Conservation (phyloP, 83 land plant species). For the Diphasiastrum complanatum region DNA sequence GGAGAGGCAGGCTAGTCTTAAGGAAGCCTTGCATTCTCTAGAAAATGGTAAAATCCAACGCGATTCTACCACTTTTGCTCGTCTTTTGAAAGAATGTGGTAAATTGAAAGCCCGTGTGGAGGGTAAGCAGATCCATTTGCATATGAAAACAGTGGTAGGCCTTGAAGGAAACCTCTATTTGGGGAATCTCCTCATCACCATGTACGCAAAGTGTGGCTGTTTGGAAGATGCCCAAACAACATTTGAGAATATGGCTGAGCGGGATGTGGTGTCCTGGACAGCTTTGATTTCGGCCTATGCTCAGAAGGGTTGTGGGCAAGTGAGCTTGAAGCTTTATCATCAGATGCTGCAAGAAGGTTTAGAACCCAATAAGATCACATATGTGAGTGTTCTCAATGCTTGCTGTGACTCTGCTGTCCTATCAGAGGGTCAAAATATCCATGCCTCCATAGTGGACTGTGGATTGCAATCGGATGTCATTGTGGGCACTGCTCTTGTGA, state of each 20-base stretch:
- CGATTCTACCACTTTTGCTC: too few species aligned
- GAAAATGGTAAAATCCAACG: too few species aligned
- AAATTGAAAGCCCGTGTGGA: too few species aligned
- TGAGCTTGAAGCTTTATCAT: not conserved
- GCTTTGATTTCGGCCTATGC: not conserved
- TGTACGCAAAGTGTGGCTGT: not conserved
- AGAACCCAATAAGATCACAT: not conserved
- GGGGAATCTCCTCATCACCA: not conserved
- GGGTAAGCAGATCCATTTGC: too few species aligned
- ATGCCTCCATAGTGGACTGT: constrained; percentile 20
- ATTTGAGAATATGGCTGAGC: not conserved
- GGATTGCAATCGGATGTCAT: constrained; percentile 29
- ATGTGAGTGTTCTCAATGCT: not conserved
- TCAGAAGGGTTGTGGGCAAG: not conserved
- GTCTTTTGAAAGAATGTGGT: too few species aligned
- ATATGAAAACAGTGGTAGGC: too few species aligned
- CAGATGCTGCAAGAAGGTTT: not conserved
- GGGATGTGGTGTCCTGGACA: not conserved
- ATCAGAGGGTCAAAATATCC: constrained; percentile 31
- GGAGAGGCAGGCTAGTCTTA: too few species aligned
- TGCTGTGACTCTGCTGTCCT: constrained; percentile 19
- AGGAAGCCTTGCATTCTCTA: too few species aligned
- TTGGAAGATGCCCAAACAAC: not conserved
- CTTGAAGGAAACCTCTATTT: too few species aligned
- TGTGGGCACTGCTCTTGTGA: constrained; percentile 36